phyloP scores from a whole-genome alignment of 2,329 filamentous ascomycete species.

The Aureobasidium sp. region DNA sequence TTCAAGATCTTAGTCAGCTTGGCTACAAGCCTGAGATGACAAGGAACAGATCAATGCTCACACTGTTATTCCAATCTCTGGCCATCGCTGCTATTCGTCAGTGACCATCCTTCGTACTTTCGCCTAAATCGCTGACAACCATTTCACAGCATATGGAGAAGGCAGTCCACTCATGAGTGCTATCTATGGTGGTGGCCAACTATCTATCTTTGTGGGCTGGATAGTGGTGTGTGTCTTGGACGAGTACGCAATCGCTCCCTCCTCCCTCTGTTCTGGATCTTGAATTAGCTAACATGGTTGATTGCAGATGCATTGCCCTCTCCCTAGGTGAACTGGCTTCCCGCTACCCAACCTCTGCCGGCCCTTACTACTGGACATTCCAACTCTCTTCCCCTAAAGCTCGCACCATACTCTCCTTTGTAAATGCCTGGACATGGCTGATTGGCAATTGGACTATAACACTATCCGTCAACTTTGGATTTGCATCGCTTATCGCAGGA shows the following conservation, averaged over 20 bases:
- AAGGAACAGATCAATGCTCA: slow-evolving; percentile 54
- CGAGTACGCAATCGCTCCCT: slow-evolving; percentile 34
- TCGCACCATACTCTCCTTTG: slow-evolving; percentile 52
- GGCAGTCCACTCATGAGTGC: slow-evolving; percentile 32
- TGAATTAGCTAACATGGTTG: background rate
- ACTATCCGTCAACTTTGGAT: slow-evolving; percentile 68
- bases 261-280: background rate
- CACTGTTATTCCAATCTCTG: slow-evolving; percentile 54
- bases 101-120: background rate
- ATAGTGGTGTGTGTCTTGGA: slow-evolving; percentile 60
- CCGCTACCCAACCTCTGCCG: slow-evolving; percentile 68
- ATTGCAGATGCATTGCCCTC: slow-evolving; percentile 48
- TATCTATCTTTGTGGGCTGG: slow-evolving; percentile 67
- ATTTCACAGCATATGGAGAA: slow-evolving; percentile 16
- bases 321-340: slow-evolving; percentile 67
- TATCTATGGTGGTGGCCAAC: slow-evolving; percentile 58
- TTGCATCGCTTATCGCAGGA: slow-evolving; percentile 47
- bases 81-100: slow-evolving; percentile 52
- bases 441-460: slow-evolving; percentile 77
- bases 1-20: slow-evolving; percentile 23
- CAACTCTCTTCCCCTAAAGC: slow-evolving; percentile 53
- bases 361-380: slow-evolving; percentile 71
- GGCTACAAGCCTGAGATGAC: slow-evolving; percentile 52
- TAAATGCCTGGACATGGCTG: slow-evolving; percentile 67
- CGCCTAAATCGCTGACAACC: background rate